Evolutionary conservation across 208 protist genomes (phyloP), one percentile per base, ranked within the genome.

Genomic region (Acanthamoeba royreba): DNA sequence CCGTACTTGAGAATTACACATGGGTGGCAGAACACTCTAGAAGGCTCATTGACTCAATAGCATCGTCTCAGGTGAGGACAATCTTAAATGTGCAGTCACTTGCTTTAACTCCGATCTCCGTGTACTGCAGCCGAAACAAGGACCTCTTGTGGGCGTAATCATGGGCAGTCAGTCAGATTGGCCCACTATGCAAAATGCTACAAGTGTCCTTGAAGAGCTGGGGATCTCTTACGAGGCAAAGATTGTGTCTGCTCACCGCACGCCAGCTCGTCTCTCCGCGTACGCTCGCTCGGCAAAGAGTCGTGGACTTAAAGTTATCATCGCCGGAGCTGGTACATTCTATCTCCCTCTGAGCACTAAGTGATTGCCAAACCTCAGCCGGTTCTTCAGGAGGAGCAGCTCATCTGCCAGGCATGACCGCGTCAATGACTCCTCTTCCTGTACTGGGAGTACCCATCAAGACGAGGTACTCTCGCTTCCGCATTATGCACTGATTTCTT

Each of bases 141-240:
- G 40, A 31, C 95, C 97, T 17, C 47, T 95, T 2, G 97, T 98
- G 53, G 95, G 97, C 22, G 93, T 98, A n/a, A 97, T 98, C 61
- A 98, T 98, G 97, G 97, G 97, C 45, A 96, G 93, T 86, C 96
- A 98, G 92, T 97, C 96, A 5, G 97, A 98, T 94, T 95, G 97
- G 92, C 94, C 96, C 25, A 93, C 74, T 11, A 97, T 98, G 97
- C 89, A 94, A 43, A 86, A 94, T 9, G 95, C 96, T 43, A 93
- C 95, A 5, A 72, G 93, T 42, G 89, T 96, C 31, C 93, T 98
- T 33, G 69, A 92, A 58, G 47, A 94, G 38, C 95, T 98, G 45
- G 94, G 79, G 35, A 94, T 98, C 31, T 93, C 97, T 81, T 98
- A 95, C 93, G 97, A 98, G 94, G 22, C 95, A 31, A 96, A 94